phyloP scores from a whole-genome alignment of 768 basidiomycete genomes.

The Dacryopinax spathularia region DNA sequence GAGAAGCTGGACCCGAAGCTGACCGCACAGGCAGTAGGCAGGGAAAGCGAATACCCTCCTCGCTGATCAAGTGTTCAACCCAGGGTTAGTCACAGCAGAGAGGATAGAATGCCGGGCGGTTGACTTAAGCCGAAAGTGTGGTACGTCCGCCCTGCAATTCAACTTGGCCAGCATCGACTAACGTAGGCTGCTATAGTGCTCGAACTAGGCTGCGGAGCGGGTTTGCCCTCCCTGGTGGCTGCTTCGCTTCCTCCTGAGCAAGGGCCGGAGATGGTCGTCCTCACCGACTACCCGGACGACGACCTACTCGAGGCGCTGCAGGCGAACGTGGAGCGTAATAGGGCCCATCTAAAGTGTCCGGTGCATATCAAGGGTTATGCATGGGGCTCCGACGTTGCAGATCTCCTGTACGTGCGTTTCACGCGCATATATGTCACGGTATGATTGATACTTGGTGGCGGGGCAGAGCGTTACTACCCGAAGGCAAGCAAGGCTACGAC shows the following conservation, averaged over 20 bases:
- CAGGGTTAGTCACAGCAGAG: slow-evolving; percentile 51
- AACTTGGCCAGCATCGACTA: background rate
- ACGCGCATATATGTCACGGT: background rate
- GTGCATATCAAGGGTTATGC: slow-evolving; percentile 41
- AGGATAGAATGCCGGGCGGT: slow-evolving; percentile 45
- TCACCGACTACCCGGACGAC: slow-evolving; percentile 57
- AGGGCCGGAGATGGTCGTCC: slow-evolving; percentile 39
- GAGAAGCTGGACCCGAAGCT: background rate
- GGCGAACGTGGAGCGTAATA: slow-evolving; percentile 42
- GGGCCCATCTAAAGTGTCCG: slow-evolving; percentile 26
- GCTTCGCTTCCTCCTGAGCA: slow-evolving; percentile 26
- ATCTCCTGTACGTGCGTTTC: slow-evolving; percentile 33
- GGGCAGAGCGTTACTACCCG: background rate
- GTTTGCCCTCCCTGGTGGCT: slow-evolving; percentile 49
- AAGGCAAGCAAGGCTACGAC: slow-evolving; percentile 32
- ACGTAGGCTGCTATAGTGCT: slow-evolving; percentile 30
- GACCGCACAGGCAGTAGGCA: background rate
- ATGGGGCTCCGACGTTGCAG: slow-evolving; percentile 42
- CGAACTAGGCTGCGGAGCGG: slow-evolving; percentile 60
- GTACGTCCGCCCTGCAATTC: slow-evolving; percentile 21
- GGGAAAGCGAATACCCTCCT: slow-evolving; percentile 51
- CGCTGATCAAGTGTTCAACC: slow-evolving; percentile 62
- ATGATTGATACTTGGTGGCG: background rate
- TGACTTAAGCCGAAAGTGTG: slow-evolving; percentile 28
- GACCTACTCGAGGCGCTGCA: slow-evolving; percentile 43